Evolutionary conservation across 106 monocot genomes (phyloP).

Genomic region (Vanilla planifolia): DNA sequence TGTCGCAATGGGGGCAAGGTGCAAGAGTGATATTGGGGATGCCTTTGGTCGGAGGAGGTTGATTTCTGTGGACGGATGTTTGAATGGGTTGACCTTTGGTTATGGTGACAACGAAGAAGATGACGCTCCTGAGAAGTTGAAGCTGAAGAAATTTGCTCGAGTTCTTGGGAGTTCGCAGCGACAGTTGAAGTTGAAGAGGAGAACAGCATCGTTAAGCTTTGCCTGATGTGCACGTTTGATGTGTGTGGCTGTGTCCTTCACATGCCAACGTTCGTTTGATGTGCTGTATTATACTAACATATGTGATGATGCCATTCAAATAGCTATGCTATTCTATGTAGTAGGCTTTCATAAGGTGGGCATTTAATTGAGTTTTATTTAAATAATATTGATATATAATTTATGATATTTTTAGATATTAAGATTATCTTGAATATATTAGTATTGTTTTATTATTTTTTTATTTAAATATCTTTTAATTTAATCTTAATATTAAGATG

Average conservation of each 20-base stretch:
- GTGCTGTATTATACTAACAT: not conserved
- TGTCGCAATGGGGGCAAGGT: conserved; percentile 2
- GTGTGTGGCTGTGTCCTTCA: not conserved
- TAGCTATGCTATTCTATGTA: too few relatives aligned
- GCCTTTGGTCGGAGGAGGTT: conserved; percentile 4
- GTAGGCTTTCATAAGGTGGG: too few relatives aligned
- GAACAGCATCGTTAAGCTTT: conserved; percentile 22
- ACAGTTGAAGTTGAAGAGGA: not conserved
- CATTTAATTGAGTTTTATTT: too few relatives aligned
- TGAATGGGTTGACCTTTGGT: not conserved
- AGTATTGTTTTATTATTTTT: too few relatives aligned
- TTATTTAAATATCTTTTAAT: too few relatives aligned
- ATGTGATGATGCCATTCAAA: too few relatives aligned
- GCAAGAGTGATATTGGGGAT: conserved; percentile 35
- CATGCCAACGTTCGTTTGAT: not conserved
- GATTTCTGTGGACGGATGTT: conserved; percentile 4
- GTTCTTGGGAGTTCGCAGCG: conserved; percentile 23
- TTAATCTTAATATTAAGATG: too few relatives aligned
- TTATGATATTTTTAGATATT: too few relatives aligned
- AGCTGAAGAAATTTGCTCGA: conserved; percentile 41
- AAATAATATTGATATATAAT: too few relatives aligned
- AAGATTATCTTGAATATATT: too few relatives aligned
- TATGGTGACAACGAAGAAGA: conserved; percentile 1
- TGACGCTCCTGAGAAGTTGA: conserved; percentile 22
- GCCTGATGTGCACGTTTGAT: conserved; percentile 1